A percentile compares a stretch with the other conserved stretches of the same genome.
These are phyloP conservation scores for Elasticomyces elasticus DNA, from an alignment of 495 filamentous ascomycete genomes.

Conservation along the genomic window DNA sequence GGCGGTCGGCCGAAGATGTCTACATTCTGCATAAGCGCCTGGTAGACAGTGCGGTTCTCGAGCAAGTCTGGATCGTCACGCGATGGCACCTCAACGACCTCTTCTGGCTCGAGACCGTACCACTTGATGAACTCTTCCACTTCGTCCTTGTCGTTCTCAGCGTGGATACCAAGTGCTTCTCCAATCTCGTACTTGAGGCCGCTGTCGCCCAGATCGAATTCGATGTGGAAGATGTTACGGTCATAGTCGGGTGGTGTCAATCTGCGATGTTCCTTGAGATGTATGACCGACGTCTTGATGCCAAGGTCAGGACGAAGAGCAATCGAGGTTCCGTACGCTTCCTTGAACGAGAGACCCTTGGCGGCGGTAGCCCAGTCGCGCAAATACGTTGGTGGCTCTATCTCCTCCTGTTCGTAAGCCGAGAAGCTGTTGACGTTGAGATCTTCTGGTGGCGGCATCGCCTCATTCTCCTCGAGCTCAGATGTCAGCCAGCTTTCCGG, in stretches of 20 bases:
- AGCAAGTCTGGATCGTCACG: conserved; percentile 66
- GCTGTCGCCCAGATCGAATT: conserved; percentile 86
- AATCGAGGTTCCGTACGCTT: conserved; percentile 68
- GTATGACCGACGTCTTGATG: conserved; percentile 75
- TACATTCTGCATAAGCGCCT: conserved; percentile 83
- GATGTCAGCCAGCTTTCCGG: conserved; percentile 69
- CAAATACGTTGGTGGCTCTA: conserved; percentile 55
- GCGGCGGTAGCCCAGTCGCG: conserved; percentile 71
- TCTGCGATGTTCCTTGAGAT: conserved; percentile 88
- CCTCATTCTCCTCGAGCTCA: conserved; percentile 44
- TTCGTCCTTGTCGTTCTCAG: conserved; percentile 74
- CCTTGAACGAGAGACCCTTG: conserved; percentile 85
- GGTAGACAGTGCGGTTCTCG: conserved; percentile 88
- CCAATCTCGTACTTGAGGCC: conserved; percentile 93
- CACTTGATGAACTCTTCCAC: conserved; percentile 78
- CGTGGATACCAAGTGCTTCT: conserved; percentile 94
- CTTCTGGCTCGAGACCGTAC: conserved; percentile 72
- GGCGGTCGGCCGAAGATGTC: conserved; percentile 95
- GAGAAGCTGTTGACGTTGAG: conserved; percentile 72
- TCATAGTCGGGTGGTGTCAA: conserved; percentile 84
- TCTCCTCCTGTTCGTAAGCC: conserved; percentile 65
- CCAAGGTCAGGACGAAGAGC: conserved; percentile 74
- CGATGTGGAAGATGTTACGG: conserved; percentile 99
- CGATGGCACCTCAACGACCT: conserved; percentile 81
- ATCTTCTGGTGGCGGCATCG: conserved; percentile 44